Base-by-base conservation (phyloP, 306 rosid genomes). In the Quercus robur region DNA sequence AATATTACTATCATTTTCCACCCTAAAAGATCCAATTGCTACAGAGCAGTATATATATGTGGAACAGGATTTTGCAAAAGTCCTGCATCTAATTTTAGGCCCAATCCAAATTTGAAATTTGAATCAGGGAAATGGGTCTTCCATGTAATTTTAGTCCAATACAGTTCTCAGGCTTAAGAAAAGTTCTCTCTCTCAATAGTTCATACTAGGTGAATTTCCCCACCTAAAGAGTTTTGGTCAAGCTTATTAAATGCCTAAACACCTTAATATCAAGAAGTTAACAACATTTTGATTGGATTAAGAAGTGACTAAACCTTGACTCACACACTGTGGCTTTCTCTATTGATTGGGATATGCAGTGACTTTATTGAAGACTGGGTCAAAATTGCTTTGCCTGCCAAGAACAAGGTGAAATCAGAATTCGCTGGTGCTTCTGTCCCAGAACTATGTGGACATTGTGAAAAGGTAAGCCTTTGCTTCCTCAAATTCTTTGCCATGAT, bases 291-390 rank as follows among this genome's bases (percentile, higher is more conserved):
- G 44, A 28, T 64, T 64, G 66, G 15, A 59, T 26, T 21, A 59
- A 21, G 30, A 59, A 21, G 26, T 20, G 66, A 59, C 7, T 21
- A 3, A 12, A 18, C 30, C 33, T 31, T 8, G 46, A 41, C 46
- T 41, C 46, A 17, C 23, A 26, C 2, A 20, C 30, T 56, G 15
- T 17, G 31, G 74, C 4, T 33, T 6, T 38, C 67, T 12, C 68
- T 44, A 23, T 52, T 58, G 64, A 49, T 26, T 54, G 46, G 54
- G 41, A 31, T 77, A 64, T 21, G 63, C 85, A 95, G 99, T 83
- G 94, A 91, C 70, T 91, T 95, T 75, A 91, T 95, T 28, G 98
- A 95, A 80, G 97, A 95, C 56, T 95, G 99, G 99, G 91, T 95
- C 71, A 89, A 83, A 67, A 81, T 95, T 46, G 96, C 84, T 51